phyloP scores from a whole-genome alignment of 495 filamentous ascomycete species.

The Trichoderma erinaceum region DNA sequence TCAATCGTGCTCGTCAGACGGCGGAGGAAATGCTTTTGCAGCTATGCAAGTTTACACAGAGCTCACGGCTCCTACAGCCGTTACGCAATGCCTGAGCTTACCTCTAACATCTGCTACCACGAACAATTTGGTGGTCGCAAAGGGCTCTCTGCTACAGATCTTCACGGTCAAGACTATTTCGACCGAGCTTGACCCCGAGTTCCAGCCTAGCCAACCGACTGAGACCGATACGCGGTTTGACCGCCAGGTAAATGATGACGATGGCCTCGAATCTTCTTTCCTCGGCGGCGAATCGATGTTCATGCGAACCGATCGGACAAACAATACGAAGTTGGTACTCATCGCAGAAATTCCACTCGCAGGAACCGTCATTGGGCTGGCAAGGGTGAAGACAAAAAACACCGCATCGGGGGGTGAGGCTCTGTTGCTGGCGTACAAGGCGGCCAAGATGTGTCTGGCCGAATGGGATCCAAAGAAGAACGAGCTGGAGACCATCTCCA shows the following conservation, averaged over 20 bases:
- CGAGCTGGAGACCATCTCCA: slow-evolving; percentile 76
- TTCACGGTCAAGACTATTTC: slow-evolving; percentile 57
- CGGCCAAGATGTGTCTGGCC: slow-evolving; percentile 87
- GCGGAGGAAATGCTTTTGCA: slow-evolving; percentile 12
- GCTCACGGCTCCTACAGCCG: slow-evolving; percentile 83
- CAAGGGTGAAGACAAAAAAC: slow-evolving; percentile 60
- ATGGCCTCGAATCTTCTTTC: slow-evolving; percentile 55
- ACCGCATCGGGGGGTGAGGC: slow-evolving; percentile 76
- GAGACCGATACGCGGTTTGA: slow-evolving; percentile 17
- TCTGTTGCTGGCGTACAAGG: slow-evolving; percentile 75
- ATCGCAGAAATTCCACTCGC: slow-evolving; percentile 74
- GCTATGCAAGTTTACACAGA: slow-evolving; percentile 74
- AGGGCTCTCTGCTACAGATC: slow-evolving; percentile 85
- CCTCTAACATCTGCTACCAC: slow-evolving; percentile 69
- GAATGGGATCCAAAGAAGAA: slow-evolving; percentile 86
- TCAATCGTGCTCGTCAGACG: slow-evolving; percentile 1
- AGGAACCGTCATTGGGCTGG: slow-evolving; percentile 77
- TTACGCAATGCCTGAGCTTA: slow-evolving; percentile 77
- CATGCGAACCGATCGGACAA: slow-evolving; percentile 50
- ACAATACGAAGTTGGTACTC: slow-evolving; percentile 72
- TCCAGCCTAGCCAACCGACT: slow-evolving; percentile 20
- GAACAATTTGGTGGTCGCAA: slow-evolving; percentile 80
- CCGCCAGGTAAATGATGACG: slow-evolving; percentile 48
- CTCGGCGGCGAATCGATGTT: slow-evolving; percentile 49
- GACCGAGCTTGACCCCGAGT: slow-evolving; percentile 42